Conservation (phyloP, 805 yeast species). For the Grigorovia humatica region DNA sequence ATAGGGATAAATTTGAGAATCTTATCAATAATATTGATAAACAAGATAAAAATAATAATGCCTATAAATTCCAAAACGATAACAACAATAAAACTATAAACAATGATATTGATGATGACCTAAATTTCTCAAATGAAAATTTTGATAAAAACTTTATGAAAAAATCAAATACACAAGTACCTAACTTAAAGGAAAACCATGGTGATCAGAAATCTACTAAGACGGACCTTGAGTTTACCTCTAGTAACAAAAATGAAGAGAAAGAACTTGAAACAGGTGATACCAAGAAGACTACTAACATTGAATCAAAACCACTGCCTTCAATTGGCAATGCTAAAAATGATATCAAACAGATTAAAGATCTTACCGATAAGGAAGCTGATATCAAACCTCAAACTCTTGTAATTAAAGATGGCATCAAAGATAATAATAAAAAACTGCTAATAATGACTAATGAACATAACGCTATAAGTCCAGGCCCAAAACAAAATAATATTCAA, state of each 20-base stretch:
- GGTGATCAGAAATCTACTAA: too few relatives aligned
- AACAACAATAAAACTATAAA: too few relatives aligned
- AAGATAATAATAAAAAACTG: neutral
- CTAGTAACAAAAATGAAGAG: neutral
- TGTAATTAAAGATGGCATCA: neutral
- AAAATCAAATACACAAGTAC: neutral
- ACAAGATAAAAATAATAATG: neutral
- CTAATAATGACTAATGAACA: neutral
- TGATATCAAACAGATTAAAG: neutral
- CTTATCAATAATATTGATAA: neutral
- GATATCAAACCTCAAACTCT: neutral
- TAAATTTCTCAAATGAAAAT: neutral
- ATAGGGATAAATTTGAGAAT: neutral
- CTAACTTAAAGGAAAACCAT: neutral
- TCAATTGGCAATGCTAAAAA: neutral
- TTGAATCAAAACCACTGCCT: neutral
- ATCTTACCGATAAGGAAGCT: neutral
- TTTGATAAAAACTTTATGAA: neutral
- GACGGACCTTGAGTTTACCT: too few relatives aligned
- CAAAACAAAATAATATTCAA: constrained; percentile 37
- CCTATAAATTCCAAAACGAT: too few relatives aligned
- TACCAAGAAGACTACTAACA: neutral
- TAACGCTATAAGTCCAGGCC: neutral
- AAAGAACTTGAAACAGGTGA: neutral
- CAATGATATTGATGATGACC: neutral